These are phyloP conservation scores for Ceratocystis ficicola DNA, from an alignment of 2,329 filamentous ascomycete genomes.

Conservation along the genomic window DNA sequence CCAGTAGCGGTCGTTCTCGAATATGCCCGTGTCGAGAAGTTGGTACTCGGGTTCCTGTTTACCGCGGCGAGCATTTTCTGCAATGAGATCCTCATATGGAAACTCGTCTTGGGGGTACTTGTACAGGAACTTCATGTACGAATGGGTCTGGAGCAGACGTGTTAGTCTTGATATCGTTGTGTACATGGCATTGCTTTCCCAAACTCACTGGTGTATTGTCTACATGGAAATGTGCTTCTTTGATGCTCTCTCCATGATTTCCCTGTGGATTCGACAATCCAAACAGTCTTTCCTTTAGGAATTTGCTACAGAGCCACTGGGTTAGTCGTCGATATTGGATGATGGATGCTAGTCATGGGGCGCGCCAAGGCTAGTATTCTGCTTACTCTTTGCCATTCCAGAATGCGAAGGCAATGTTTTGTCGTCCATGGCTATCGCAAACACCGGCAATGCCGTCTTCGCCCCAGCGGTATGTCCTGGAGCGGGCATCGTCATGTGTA, in stretches of 20 bases:
- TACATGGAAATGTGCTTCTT: constrained; percentile 90
- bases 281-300: constrained; percentile 89
- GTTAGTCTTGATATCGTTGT: neutral
- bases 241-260: constrained; percentile 93
- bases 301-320: constrained; percentile 47
- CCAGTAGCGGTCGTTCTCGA: constrained; percentile 86
- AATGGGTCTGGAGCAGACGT: constrained; percentile 42
- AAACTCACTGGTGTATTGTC: constrained; percentile 66
- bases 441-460: constrained; percentile 96
- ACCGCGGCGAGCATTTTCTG: constrained; percentile 67
- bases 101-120: constrained; percentile 90
- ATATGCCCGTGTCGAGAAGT: constrained; percentile 75
- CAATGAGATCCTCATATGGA: constrained; percentile 76
- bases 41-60: constrained; percentile 81
- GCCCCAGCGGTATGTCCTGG: constrained; percentile 84
- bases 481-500: constrained; percentile 80
- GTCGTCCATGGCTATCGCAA: constrained; percentile 74
- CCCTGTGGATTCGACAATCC: constrained; percentile 92
- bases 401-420: constrained; percentile 91
- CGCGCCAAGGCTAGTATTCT: no score
- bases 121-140: constrained; percentile 98
- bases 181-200: neutral
- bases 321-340: neutral
- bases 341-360: neutral
- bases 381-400: constrained; percentile 91